Evolutionary conservation across 2,329 filamentous ascomycete genomes (phyloP).

Genomic region (Phaeosphaeriaceae sp.): DNA sequence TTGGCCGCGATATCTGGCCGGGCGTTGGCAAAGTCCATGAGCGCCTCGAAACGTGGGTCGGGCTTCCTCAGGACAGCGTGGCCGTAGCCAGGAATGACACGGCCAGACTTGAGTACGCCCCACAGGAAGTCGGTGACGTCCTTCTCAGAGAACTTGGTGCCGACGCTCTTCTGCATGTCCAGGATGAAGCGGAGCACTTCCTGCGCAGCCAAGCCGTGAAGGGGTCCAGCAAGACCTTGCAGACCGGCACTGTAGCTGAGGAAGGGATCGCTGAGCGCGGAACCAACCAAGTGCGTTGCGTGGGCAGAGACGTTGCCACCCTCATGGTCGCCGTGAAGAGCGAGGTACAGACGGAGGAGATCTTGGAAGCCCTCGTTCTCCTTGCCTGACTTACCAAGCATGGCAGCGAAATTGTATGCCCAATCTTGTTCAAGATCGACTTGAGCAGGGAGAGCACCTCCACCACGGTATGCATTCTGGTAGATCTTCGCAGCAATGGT

Average conservation of each 20-base stretch:
- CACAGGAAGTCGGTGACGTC: slow-evolving; percentile 91
- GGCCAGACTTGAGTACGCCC: slow-evolving; percentile 89
- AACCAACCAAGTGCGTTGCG: slow-evolving; percentile 92
- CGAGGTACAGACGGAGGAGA: slow-evolving; percentile 89
- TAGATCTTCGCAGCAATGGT: slow-evolving; percentile 98
- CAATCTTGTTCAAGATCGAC: slow-evolving; percentile 89
- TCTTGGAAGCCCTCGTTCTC: slow-evolving; percentile 96
- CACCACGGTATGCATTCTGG: slow-evolving; percentile 81
- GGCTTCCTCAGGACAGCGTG: slow-evolving; percentile 97
- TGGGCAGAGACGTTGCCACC: slow-evolving; percentile 98
- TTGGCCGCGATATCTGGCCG: slow-evolving; percentile 85
- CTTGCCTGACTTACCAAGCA: slow-evolving; percentile 88
- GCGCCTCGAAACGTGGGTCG: slow-evolving; percentile 92
- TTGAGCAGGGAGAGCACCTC: slow-evolving; percentile 76
- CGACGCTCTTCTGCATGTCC: slow-evolving; percentile 91
- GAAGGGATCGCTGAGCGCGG: slow-evolving; percentile 92
- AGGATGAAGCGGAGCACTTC: slow-evolving; percentile 97
- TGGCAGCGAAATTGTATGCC: slow-evolving; percentile 97
- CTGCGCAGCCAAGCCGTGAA: slow-evolving; percentile 92
- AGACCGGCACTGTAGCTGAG: slow-evolving; percentile 95
- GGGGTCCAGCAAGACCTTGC: slow-evolving; percentile 91
- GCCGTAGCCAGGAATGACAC: slow-evolving; percentile 93
- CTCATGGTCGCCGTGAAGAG: slow-evolving; percentile 97
- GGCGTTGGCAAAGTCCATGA: slow-evolving; percentile 92
- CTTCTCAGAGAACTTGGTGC: slow-evolving; percentile 75